phyloP scores from a whole-genome alignment of 163 green algal genomes.

The Picocystis sp. region DNA sequence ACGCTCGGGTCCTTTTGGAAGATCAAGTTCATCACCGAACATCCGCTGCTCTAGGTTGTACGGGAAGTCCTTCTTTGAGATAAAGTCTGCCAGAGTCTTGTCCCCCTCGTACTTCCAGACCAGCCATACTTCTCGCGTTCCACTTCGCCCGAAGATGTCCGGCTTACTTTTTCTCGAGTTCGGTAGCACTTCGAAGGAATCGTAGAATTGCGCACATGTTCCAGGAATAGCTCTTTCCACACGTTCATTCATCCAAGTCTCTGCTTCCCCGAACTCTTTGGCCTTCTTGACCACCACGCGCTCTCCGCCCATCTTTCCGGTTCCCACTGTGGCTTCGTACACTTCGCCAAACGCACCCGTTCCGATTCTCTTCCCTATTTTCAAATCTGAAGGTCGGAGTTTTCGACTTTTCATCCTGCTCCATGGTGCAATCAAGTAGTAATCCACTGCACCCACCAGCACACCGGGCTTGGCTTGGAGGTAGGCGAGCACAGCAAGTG shows the following conservation, averaged over 20 bases:
- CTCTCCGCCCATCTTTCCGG: constrained; percentile 10
- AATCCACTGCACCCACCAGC: constrained; percentile 52
- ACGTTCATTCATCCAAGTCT: constrained; percentile 92
- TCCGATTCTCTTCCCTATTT: constrained; percentile 53
- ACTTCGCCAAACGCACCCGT: constrained; percentile 73
- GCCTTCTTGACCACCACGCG: constrained; percentile 73
- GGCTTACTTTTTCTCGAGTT: constrained; percentile 6
- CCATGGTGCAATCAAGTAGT: constrained; percentile 49
- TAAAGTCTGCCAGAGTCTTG: constrained; percentile 60
- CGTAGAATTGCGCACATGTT: constrained; percentile 16
- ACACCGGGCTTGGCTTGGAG: constrained; percentile 53
- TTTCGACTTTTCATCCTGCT: neutral
- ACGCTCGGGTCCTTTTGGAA: constrained; percentile 26
- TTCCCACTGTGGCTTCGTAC: constrained; percentile 40
- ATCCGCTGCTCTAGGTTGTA: constrained; percentile 65
- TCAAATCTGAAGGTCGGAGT: constrained; percentile 26
- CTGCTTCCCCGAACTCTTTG: constrained; percentile 77
- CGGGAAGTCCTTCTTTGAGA: constrained; percentile 54
- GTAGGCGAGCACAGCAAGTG: constrained; percentile 28
- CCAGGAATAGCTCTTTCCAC: constrained; percentile 39
- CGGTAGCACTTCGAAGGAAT: constrained; percentile 14
- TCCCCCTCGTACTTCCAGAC: constrained; percentile 71
- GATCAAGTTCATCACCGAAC: constrained; percentile 48
- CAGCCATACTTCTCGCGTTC: constrained; percentile 27
- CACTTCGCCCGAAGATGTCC: neutral